Conservation (phyloP, 345 rosid species). For the Draba incana region DNA sequence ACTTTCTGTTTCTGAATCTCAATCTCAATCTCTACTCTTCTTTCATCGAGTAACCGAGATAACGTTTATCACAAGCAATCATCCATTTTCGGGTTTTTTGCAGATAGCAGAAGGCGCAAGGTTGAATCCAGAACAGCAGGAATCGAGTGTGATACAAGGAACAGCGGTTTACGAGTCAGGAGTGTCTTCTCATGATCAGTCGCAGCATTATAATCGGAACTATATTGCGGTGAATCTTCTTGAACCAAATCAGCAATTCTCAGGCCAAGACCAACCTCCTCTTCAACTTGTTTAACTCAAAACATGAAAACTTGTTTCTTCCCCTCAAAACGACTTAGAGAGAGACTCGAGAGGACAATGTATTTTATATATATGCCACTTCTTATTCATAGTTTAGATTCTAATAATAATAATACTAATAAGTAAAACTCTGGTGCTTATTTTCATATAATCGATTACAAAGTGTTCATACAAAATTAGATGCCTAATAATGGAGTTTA, state of each 20-base stretch:
- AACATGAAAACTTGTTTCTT: constrained; percentile 22
- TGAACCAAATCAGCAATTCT: constrained; percentile 66
- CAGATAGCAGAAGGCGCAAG: constrained; percentile 72
- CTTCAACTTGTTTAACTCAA: constrained; percentile 46
- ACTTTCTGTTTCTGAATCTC: constrained; percentile 3
- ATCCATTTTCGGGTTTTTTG: constrained; percentile 3
- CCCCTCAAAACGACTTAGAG: constrained; percentile 1
- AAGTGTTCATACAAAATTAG: not conserved
- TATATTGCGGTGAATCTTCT: constrained; percentile 68
- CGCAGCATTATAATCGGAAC: constrained; percentile 56
- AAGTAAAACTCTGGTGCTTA: constrained; percentile 10
- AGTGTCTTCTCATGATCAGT: constrained; percentile 46
- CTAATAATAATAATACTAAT: not conserved
- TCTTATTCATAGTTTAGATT: constrained; percentile 22
- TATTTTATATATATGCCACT: constrained; percentile 1
- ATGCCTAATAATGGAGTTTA: not conserved
- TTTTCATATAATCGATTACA: not conserved
- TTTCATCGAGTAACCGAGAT: not conserved
- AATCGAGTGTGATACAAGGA: constrained; percentile 48
- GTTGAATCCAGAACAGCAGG: constrained; percentile 44
- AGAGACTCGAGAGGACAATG: constrained; percentile 20
- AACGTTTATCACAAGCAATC: not conserved
- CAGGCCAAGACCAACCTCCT: constrained; percentile 59
- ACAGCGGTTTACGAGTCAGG: constrained; percentile 45
- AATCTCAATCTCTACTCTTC: not conserved